A percentile compares a stretch with the other conserved stretches of the same genome.
phyloP scores from a whole-genome alignment of 192 early-diverging fungal genomes.

The Mortierella alpina region DNA sequence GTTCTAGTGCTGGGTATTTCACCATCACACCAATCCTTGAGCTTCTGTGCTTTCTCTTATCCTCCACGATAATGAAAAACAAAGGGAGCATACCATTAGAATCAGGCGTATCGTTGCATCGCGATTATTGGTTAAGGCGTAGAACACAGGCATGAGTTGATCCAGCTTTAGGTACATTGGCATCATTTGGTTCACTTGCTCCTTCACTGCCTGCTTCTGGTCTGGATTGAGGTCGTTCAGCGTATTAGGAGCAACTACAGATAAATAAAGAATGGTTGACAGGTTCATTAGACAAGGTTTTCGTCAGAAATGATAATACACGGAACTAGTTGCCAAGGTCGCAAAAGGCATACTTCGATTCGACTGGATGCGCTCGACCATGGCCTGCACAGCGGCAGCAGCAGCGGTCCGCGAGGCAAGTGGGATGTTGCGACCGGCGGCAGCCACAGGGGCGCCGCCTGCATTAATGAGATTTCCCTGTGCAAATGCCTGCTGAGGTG shows the following conservation, averaged over 20 bases:
- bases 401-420: constrained; percentile 41
- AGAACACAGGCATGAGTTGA: constrained; percentile 60
- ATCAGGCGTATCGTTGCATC: constrained; percentile 63
- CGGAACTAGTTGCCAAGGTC: neutral
- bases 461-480: constrained; percentile 8
- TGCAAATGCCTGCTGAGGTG: neutral
- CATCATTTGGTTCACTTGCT: constrained; percentile 51
- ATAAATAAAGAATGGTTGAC: neutral
- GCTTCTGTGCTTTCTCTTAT: neutral
- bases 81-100: constrained; percentile 47
- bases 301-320: neutral
- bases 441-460: neutral
- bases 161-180: constrained; percentile 61
- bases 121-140: constrained; percentile 55
- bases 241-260: constrained; percentile 30
- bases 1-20: no score
- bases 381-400: constrained; percentile 45
- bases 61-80: neutral
- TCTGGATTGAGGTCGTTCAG: constrained; percentile 52
- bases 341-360: constrained; percentile 42
- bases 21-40: no score
- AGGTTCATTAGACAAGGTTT: neutral
- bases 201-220: constrained; percentile 57
- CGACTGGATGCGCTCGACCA: constrained; percentile 52
- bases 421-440: constrained; percentile 10